Evolutionary conservation across 805 yeast species (phyloP), one percentile per base, ranked within the genome.

Genomic region (Diddensiella santjacobensis): DNA sequence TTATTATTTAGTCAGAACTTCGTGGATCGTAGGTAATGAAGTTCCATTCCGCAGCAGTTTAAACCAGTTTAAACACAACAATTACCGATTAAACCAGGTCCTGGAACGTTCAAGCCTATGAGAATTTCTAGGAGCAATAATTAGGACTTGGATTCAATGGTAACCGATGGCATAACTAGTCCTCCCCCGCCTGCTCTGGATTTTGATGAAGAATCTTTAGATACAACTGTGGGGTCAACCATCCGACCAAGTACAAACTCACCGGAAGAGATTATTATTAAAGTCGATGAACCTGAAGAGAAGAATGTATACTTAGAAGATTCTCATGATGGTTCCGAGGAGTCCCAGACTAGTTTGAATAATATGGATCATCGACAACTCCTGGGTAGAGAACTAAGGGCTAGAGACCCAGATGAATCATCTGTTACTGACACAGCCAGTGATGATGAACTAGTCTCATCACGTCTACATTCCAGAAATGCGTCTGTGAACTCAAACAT

Each of bases 381-480:
- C n/a, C 17, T 24, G 42, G 44, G 11, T 13, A 17, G 44, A 20
- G 44, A 30, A 13, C 31, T 18, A 20, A 41, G 18, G 44, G 44
- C 44, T n/a, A 11, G 6, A 13, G 45, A 37, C 15, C 11, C 15
- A 5, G 46, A 43, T 20, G 46, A 29, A 5, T 15, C 22, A 36
- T 39, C 30, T 11, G 18, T 8, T 22, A 6, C 22, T 3, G 45
- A 46, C 13, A 35, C 46, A 3, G 49, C 13, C 13, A 29, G 33
- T 30, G 49, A 26, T 11, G 20, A 37, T 8, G 49, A 42, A n/a
- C 37, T 36, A 17, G 18, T 45, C 6, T 30, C 46, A 15, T 37
- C 49, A 8, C 26, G 29, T 3, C 31, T 26, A 22, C 53, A 49
- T 41, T 49, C 53, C 17, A 33, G 53, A n/a, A 44, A 49, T 13